Percentiles rank a stretch among this genome's conserved stretches.
Evolutionary conservation across 805 yeast species (phyloP).

Genomic region (Starmera quercuum): DNA sequence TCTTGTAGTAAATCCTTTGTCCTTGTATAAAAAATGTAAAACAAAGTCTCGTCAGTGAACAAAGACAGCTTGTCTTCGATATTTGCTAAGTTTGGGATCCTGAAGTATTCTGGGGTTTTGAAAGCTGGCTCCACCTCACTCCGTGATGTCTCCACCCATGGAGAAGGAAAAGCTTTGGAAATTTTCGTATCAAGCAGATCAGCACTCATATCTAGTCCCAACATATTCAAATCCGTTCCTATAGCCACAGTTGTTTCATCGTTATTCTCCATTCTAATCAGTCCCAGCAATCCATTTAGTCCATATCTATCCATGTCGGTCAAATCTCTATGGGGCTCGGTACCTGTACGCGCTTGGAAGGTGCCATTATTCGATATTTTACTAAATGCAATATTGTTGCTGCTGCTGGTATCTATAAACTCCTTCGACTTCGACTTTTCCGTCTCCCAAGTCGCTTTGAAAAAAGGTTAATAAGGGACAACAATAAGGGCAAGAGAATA

Average conservation of each 20-base stretch:
- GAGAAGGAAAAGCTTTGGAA: constrained; percentile 70
- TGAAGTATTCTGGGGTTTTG: constrained; percentile 44
- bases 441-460: too few species aligned
- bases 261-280: constrained; percentile 52
- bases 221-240: constrained; percentile 64
- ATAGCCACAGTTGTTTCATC: constrained; percentile 62
- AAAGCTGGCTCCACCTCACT: constrained; percentile 86
- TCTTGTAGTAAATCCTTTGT: constrained; percentile 93
- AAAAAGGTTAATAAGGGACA: too few species aligned
- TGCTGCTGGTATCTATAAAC: too few species aligned
- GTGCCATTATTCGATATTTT: too few species aligned
- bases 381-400: too few species aligned
- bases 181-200: constrained; percentile 29
- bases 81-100: constrained; percentile 5
- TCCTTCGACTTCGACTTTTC: too few species aligned
- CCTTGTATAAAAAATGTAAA: constrained; percentile 87
- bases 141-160: constrained; percentile 91
- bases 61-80: constrained; percentile 40
- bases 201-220: constrained; percentile 54
- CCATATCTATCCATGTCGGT: constrained; percentile 59
- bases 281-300: constrained; percentile 50
- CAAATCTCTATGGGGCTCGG: too few species aligned
- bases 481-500: too few species aligned
- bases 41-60: constrained; percentile 86
- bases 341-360: too few species aligned